phyloP scores from a whole-genome alignment of 2,329 filamentous ascomycete genomes.

The Albophoma yamanashiensis region DNA sequence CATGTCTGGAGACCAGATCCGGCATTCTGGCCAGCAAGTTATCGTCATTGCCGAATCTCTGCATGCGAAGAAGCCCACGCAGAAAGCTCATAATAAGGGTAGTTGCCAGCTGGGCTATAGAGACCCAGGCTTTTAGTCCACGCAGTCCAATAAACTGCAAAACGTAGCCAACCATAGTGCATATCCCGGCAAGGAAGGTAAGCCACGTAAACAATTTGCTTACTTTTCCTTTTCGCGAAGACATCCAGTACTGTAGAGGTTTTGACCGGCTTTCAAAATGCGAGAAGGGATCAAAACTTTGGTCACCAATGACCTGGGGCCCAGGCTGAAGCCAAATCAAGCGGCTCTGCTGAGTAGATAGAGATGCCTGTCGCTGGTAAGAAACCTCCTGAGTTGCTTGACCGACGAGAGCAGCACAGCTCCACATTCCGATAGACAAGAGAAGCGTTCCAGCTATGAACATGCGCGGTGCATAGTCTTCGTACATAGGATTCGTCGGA shows the following conservation, averaged over 20 bases:
- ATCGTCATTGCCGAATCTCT: constrained; percentile 5
- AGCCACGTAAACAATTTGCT: neutral
- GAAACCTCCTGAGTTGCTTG: constrained; percentile 8
- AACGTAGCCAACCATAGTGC: constrained; percentile 5
- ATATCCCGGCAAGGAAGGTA: constrained; percentile 1
- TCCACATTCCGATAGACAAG: constrained; percentile 10
- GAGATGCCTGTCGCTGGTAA: neutral
- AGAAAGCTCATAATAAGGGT: constrained; percentile 10
- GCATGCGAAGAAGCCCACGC: constrained; percentile 7
- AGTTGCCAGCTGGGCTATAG: constrained; percentile 8
- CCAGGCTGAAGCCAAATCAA: constrained; percentile 13
- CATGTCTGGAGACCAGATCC: constrained; percentile 7
- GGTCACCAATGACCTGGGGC: constrained; percentile 10
- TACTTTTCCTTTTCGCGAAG: constrained; percentile 1
- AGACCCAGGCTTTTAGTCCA: constrained; percentile 9
- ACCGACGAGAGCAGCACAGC: constrained; percentile 10
- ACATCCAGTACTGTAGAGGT: constrained; percentile 3
- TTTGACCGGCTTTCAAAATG: constrained; percentile 4
- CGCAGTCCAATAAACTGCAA: constrained; percentile 12
- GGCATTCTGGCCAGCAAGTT: constrained; percentile 6
- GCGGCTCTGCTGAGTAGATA: neutral
- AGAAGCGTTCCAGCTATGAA: constrained; percentile 9
- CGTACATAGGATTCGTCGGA: neutral
- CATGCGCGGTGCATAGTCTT: constrained; percentile 8
- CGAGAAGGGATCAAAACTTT: constrained; percentile 12